phyloP scores from a whole-genome alignment of 306 rosid genomes.

The Spatholobus suberectus region DNA sequence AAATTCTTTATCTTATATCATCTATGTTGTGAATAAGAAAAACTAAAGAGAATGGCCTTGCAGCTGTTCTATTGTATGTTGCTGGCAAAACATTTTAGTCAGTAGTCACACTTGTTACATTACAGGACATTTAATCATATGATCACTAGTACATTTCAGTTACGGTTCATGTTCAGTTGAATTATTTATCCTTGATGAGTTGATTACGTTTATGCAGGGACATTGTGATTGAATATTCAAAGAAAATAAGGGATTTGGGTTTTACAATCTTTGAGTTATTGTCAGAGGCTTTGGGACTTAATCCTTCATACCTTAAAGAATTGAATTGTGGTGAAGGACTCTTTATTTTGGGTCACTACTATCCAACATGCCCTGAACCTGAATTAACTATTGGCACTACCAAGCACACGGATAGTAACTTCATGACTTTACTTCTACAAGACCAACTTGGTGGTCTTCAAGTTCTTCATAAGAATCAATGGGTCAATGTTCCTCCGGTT shows the following conservation, averaged over 20 bases:
- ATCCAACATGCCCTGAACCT: conserved; percentile 58
- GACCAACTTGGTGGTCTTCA: conserved; percentile 61
- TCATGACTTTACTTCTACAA: conserved; percentile 57
- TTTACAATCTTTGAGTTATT: conserved; percentile 47
- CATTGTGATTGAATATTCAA: conserved; percentile 48
- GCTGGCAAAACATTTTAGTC: neutral
- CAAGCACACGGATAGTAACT: conserved; percentile 50
- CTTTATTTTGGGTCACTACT: conserved; percentile 46
- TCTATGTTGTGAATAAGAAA: neutral
- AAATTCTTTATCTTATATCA: neutral
- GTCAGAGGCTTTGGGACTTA: conserved; percentile 54
- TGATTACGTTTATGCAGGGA: conserved; percentile 35
- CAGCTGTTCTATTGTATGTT: neutral
- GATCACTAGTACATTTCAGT: neutral
- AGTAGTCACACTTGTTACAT: neutral
- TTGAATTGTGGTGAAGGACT: conserved; percentile 48
- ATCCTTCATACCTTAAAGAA: conserved; percentile 41
- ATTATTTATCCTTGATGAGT: neutral
- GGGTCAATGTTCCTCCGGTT: conserved; percentile 46
- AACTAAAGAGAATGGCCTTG: neutral
- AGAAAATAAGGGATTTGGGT: conserved; percentile 47
- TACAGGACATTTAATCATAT: neutral
- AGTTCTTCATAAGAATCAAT: conserved; percentile 45
- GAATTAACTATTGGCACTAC: conserved; percentile 52
- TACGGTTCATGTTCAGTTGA: no score